Base-by-base conservation (phyloP, 2,329 filamentous ascomycete genomes). In the Stagonosporopsis rhizophila region DNA sequence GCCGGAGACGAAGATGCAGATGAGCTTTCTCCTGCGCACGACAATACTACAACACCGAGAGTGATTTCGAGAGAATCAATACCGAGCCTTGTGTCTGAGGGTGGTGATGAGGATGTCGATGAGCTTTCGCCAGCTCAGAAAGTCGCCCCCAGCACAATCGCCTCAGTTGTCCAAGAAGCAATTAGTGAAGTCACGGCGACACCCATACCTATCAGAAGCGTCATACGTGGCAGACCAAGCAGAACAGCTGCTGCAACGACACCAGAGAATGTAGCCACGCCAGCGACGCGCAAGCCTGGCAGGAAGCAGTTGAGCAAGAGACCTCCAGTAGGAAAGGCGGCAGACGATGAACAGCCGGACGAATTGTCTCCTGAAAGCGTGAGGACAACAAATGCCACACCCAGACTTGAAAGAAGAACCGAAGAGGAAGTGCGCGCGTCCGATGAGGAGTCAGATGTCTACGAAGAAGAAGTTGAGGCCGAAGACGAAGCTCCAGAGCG, bases 1-100 rank as follows among this genome's bases (percentile, higher is more conserved):
- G 52, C 47, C 22, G 66, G 46, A 12, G 68, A 67, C 3, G 68
- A 69, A 4, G 67, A 63, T 40, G 70, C 68, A 22, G 72, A 73
- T 44, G 70, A 72, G 45, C 54, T 73, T 12, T 69, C 69, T 5
- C 67, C 69, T 9, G 58, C 60, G 37, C 52, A 62, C 14, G 37
- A 38, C 6, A 56, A 58, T 20, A 40, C 40, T 1, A 39, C 40
- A 4, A 65, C 61, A 17, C 59, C 64, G n/a, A 59, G 57, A 20
- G 48, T 67, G 12, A 44, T 65, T 14, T 56, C 39, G 23, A 52
- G 25, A 28, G 32, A 49, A 15, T 45, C 49, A 6, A 49, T 58
- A 37, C 42, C 55, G 30, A 62, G 65, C 8, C 53, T 30, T 7
- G n/a, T 17, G 32, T 37, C 41, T 38, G 34, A 51, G 12, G 53